These are phyloP conservation scores for Russula foetens DNA, from an alignment of 768 basidiomycete species.

Conservation along the genomic window DNA sequence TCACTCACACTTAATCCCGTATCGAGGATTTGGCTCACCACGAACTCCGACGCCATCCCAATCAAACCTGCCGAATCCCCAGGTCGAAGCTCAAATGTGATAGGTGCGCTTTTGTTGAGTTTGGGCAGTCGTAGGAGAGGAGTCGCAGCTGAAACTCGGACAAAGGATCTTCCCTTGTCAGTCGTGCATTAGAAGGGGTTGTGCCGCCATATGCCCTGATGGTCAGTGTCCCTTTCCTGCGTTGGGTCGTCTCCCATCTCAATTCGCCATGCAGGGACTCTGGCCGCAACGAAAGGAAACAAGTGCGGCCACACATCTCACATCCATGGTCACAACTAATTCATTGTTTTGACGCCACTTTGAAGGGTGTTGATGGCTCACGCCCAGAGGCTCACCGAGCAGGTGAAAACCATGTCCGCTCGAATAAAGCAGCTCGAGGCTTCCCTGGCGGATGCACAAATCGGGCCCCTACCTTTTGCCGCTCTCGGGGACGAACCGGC, in stretches of 20 bases:
- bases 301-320: constrained; percentile 32
- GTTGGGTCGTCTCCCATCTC: background rate
- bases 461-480: constrained; percentile 17
- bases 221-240: constrained; percentile 26
- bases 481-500: constrained; percentile 15
- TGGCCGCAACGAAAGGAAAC: constrained; percentile 49
- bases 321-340: background rate
- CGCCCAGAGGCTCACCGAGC: constrained; percentile 38
- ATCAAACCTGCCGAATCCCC: background rate
- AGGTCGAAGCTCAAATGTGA: constrained; percentile 52
- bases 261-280: constrained; percentile 29
- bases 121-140: background rate
- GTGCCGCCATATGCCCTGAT: constrained; percentile 44
- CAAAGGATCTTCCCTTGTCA: constrained; percentile 46
- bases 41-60: too few species aligned
- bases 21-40: background rate
- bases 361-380: constrained; percentile 44
- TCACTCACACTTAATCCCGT: background rate
- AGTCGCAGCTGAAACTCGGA: background rate
- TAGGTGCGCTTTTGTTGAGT: constrained; percentile 25
- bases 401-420: constrained; percentile 36
- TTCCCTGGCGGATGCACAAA: constrained; percentile 29
- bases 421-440: constrained; percentile 40
- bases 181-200: constrained; percentile 47
- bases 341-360: background rate